These are phyloP conservation scores for Schwanniomyces yamadae DNA, from an alignment of 805 yeast genomes.

Conservation along the genomic window DNA sequence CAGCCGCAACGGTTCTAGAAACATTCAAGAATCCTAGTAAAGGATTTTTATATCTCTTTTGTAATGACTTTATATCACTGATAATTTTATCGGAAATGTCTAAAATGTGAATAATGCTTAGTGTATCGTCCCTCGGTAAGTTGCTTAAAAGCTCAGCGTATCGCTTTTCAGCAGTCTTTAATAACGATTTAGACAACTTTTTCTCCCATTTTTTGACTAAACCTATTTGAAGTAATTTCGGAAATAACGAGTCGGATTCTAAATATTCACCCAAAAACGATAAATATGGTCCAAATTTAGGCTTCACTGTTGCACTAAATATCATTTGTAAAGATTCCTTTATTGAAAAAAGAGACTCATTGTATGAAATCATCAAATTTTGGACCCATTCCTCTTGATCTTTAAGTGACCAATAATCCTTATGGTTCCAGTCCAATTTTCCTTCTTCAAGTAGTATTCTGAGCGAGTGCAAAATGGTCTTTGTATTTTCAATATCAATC, in stretches of 20 bases:
- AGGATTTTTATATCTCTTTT: conserved; percentile 59
- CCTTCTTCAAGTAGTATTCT: conserved; percentile 32
- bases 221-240: conserved; percentile 31
- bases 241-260: conserved; percentile 46
- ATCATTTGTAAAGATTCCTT: conserved; percentile 42
- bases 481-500: conserved; percentile 27
- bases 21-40: conserved; percentile 59
- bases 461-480: conserved; percentile 26
- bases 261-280: conserved; percentile 50
- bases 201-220: conserved; percentile 48
- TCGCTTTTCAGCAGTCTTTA: conserved; percentile 35
- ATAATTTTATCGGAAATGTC: conserved; percentile 56
- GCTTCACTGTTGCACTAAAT: conserved; percentile 44
- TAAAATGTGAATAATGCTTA: conserved; percentile 55
- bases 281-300: conserved; percentile 57
- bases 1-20: conserved; percentile 46
- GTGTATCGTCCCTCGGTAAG: conserved; percentile 58
- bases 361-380: conserved; percentile 45
- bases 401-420: conserved; percentile 30
- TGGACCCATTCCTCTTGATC: conserved; percentile 54
- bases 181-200: conserved; percentile 32
- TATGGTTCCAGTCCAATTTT: conserved; percentile 31
- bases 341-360: conserved; percentile 46
- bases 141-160: conserved; percentile 40
- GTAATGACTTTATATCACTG: conserved; percentile 47